A percentile compares a stretch with the other conserved stretches of the same genome.
These are phyloP conservation scores for Ceratobasidium papillatum DNA, from an alignment of 1,284 basidiomycete genomes.

Conservation along the genomic window DNA sequence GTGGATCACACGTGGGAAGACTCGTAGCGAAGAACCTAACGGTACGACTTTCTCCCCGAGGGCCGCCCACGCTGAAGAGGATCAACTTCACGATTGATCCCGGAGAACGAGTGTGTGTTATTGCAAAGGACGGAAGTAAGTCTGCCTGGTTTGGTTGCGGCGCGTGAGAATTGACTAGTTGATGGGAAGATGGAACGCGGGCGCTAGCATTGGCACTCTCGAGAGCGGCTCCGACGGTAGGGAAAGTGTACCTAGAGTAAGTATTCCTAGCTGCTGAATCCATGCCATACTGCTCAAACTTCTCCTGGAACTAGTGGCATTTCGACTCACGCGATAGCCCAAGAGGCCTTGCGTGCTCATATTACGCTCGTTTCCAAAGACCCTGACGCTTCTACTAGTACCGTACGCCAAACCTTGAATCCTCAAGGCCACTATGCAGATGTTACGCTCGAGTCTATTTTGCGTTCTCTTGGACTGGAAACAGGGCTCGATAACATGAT, in stretches of 20 bases:
- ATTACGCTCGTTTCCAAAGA: conserved; percentile 16
- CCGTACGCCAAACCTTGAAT: not conserved
- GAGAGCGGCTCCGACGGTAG: conserved; percentile 1
- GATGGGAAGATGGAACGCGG: conserved; percentile 3
- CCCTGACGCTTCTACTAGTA: not conserved
- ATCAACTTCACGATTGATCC: not conserved
- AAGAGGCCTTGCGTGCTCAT: not conserved
- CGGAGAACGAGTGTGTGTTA: conserved; percentile 13
- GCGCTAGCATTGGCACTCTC: conserved; percentile 11
- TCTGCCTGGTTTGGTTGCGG: not conserved
- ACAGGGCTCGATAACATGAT: not conserved
- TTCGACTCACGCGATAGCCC: conserved; percentile 13
- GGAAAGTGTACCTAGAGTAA: conserved; percentile 23
- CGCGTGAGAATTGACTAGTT: not conserved
- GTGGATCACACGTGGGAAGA: not conserved
- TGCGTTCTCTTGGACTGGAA: not conserved
- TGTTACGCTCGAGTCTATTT: not conserved
- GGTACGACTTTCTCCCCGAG: not conserved
- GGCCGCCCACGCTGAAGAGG: not conserved
- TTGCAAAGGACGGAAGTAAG: conserved; percentile 13
- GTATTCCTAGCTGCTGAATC: not conserved
- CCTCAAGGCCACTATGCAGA: not conserved
- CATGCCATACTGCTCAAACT: not conserved
- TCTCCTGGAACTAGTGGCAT: not conserved
- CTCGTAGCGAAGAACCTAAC: conserved; percentile 21